phyloP scores from a whole-genome alignment of 257 asterid genomes.

The Solanum pimpinellifolium region DNA sequence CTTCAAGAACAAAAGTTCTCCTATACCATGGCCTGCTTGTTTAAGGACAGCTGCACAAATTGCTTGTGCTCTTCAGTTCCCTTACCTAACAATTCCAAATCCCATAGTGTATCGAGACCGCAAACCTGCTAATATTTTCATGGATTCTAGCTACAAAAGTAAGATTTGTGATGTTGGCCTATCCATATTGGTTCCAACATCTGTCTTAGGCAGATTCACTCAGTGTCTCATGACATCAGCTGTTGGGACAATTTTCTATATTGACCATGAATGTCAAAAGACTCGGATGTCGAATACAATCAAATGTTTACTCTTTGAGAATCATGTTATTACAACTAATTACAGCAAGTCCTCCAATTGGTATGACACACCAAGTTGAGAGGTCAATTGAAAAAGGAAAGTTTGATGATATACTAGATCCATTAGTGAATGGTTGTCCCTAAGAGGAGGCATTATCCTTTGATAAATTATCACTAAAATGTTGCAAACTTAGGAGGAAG shows the following conservation, averaged over 20 bases:
- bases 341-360: conserved; percentile 71
- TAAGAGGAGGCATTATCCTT: conserved; percentile 53
- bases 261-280: conserved; percentile 92
- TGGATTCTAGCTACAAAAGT: conserved; percentile 69
- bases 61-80: conserved; percentile 78
- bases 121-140: conserved; percentile 81
- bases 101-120: conserved; percentile 93
- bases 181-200: conserved; percentile 62
- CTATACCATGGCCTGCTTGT: conserved; percentile 56
- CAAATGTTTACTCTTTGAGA: conserved; percentile 75
- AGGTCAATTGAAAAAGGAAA: conserved; percentile 49
- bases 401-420: conserved; percentile 51
- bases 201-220: conserved; percentile 43
- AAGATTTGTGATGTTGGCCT: conserved; percentile 87
- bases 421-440: conserved; percentile 64
- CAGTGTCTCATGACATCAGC: conserved; percentile 82
- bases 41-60: conserved; percentile 80
- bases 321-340: conserved; percentile 54
- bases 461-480: conserved; percentile 57
- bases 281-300: conserved; percentile 80
- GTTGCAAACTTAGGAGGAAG: conserved; percentile 76
- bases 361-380: conserved; percentile 49
- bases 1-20: conserved; percentile 33
- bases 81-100: conserved; percentile 70
- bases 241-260: conserved; percentile 95